A percentile compares a stretch with the other conserved stretches of the same genome.
phyloP scores from a whole-genome alignment of 2,329 filamentous ascomycete species.

The Ramichloridium luteum region DNA sequence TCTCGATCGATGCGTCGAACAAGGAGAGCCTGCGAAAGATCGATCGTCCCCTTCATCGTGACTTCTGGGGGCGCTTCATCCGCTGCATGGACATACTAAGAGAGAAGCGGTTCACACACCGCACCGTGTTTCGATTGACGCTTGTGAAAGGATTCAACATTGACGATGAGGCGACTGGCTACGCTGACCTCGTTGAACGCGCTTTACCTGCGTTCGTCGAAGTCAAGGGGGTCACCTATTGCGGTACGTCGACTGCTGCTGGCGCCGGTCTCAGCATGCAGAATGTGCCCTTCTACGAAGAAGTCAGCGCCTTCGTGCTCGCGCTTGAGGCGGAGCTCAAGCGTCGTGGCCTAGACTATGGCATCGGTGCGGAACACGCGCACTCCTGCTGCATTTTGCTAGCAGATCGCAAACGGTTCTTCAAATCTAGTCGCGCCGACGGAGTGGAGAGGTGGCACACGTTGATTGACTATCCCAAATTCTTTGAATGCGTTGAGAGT shows the following conservation, averaged over 20 bases:
- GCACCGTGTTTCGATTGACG: constrained; percentile 88
- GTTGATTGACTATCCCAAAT: constrained; percentile 75
- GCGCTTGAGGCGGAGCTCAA: constrained; percentile 59
- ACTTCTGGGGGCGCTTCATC: constrained; percentile 96
- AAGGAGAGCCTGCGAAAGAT: constrained; percentile 77
- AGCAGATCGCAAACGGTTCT: constrained; percentile 64
- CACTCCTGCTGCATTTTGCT: constrained; percentile 89
- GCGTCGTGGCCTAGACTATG: constrained; percentile 63
- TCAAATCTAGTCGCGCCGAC: constrained; percentile 34
- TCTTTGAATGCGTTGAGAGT: constrained; percentile 73
- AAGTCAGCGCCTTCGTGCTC: constrained; percentile 71
- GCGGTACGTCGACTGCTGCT: constrained; percentile 74
- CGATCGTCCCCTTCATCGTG: constrained; percentile 80
- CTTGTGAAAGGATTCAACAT: constrained; percentile 98
- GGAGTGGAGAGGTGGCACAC: constrained; percentile 61
- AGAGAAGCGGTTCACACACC: constrained; percentile 69
- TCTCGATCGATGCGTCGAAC: constrained; percentile 90
- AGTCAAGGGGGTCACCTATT: constrained; percentile 94
- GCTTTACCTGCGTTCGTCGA: constrained; percentile 87
- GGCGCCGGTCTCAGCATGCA: constrained; percentile 88
- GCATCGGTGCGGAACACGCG: constrained; percentile 87
- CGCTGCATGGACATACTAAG: constrained; percentile 80
- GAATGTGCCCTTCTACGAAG: constrained; percentile 92
- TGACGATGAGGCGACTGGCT: constrained; percentile 81
- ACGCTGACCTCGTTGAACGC: constrained; percentile 75